These are phyloP conservation scores for Cercospora zeina DNA, from an alignment of 2,329 filamentous ascomycete species.

Conservation along the genomic window DNA sequence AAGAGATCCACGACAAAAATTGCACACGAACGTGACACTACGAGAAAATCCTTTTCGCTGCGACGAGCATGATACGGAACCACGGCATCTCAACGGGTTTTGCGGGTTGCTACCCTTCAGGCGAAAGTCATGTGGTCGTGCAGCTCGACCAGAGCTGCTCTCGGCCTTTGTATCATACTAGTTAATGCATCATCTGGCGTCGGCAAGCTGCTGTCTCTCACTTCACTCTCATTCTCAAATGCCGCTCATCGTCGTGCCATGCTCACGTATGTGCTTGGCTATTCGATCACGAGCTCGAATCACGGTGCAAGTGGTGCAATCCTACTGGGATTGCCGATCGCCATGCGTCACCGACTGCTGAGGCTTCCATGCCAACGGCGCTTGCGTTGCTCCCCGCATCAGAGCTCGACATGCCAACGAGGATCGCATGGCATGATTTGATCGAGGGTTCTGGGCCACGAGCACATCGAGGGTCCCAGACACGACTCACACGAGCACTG, in stretches of 20 bases:
- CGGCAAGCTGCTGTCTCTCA: conserved; percentile 1
- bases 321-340: conserved; percentile 1
- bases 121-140: conserved; percentile 27
- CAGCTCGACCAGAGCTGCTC: conserved; percentile 20
- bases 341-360: conserved; percentile 3
- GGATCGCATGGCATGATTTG: not conserved
- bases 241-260: not conserved
- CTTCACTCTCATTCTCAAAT: not conserved
- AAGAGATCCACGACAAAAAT: not conserved
- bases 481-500: no score
- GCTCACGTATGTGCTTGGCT: not conserved
- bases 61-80: conserved; percentile 27
- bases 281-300: conserved; percentile 4
- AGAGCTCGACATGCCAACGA: not conserved
- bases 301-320: conserved; percentile 2
- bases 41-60: conserved; percentile 18
- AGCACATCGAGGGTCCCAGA: not conserved
- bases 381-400: conserved; percentile 7
- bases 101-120: conserved; percentile 23
- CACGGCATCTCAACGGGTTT: conserved; percentile 22
- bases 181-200: conserved; percentile 30
- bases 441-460: not conserved
- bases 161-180: conserved; percentile 30
- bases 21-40: conserved; percentile 14
- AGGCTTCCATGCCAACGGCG: conserved; percentile 11